Evolutionary conservation across 2,329 filamentous ascomycete species (phyloP).

Genomic region (Penicillium sp.): DNA sequence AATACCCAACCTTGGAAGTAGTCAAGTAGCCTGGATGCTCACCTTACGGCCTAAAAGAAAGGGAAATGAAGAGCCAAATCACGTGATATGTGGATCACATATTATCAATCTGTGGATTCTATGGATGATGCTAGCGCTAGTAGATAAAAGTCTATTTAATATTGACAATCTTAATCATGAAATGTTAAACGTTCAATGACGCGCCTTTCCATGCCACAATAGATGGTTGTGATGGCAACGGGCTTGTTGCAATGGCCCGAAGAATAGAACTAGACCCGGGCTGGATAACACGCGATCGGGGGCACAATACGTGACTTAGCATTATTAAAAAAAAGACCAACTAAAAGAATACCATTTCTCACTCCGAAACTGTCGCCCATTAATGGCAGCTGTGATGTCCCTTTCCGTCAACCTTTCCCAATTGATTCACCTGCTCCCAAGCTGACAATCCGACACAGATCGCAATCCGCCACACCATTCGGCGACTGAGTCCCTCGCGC

Average conservation of each 20-base stretch:
- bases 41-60: neutral
- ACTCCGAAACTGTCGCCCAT: neutral
- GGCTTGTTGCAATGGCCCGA: too few relatives aligned
- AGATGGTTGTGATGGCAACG: too few relatives aligned
- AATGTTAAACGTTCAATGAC: too few relatives aligned
- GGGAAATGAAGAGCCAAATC: too few relatives aligned
- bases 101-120: neutral
- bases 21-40: neutral
- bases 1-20: too few relatives aligned
- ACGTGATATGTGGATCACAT: neutral
- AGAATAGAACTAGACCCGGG: too few relatives aligned
- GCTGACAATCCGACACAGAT: conserved; percentile 15
- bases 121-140: neutral
- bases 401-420: neutral
- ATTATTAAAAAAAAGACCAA: neutral
- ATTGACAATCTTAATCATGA: neutral
- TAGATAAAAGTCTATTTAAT: neutral
- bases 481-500: conserved; percentile 14
- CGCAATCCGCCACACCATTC: conserved; percentile 13
- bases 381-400: conserved; percentile 17
- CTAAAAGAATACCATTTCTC: neutral
- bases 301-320: neutral
- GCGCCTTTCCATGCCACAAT: too few relatives aligned
- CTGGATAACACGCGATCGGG: too few relatives aligned
- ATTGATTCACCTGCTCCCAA: conserved; percentile 14